phyloP scores from a whole-genome alignment of 2,329 filamentous ascomycete genomes.

The Dothidotthia symphoricarpi region DNA sequence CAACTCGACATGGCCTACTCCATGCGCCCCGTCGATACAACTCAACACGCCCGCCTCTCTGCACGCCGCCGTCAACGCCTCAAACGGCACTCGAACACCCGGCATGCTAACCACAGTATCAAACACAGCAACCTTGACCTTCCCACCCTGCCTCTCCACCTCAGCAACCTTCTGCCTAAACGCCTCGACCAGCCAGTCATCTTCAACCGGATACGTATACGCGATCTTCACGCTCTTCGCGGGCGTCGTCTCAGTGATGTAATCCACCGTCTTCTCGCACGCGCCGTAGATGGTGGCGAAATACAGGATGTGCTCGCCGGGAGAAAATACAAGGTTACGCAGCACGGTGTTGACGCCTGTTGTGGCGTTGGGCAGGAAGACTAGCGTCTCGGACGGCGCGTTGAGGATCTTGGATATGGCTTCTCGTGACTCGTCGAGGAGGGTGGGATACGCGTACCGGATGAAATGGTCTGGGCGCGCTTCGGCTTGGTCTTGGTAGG shows the following conservation, averaged over 20 bases:
- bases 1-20: slow-evolving; percentile 73
- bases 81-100: slow-evolving; percentile 76
- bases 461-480: slow-evolving; percentile 72
- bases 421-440: slow-evolving; percentile 63
- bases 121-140: slow-evolving; percentile 68
- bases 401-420: slow-evolving; percentile 63
- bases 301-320: slow-evolving; percentile 73
- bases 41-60: slow-evolving; percentile 66
- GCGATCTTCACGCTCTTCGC: slow-evolving; percentile 55
- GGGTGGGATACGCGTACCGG: slow-evolving; percentile 62
- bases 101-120: slow-evolving; percentile 79
- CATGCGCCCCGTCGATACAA: slow-evolving; percentile 81
- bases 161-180: slow-evolving; percentile 61
- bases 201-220: slow-evolving; percentile 67
- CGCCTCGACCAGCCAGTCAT: slow-evolving; percentile 61
- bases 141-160: slow-evolving; percentile 57
- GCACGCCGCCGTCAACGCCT: slow-evolving; percentile 64
- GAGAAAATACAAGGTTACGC: slow-evolving; percentile 67
- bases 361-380: slow-evolving; percentile 81
- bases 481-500: slow-evolving; percentile 68
- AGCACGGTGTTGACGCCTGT: slow-evolving; percentile 75
- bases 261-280: slow-evolving; percentile 72
- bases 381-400: slow-evolving; percentile 63
- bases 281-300: slow-evolving; percentile 78
- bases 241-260: slow-evolving; percentile 65